Evolutionary conservation across 768 basidiomycete genomes (phyloP), one percentile per base, ranked within the genome.

Genomic region (Omphalotus guepiniiformis): DNA sequence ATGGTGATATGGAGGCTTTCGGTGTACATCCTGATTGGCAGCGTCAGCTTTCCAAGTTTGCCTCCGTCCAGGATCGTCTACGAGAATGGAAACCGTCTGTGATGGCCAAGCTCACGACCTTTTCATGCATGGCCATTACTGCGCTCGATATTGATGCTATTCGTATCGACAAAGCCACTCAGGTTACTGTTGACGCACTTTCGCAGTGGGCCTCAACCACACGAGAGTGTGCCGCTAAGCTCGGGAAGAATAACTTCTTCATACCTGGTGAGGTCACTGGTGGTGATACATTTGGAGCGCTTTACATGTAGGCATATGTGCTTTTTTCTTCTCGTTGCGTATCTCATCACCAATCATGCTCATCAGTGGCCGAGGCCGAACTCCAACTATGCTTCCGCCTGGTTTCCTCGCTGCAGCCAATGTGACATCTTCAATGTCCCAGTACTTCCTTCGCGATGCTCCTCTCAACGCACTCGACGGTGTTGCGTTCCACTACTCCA

Each of bases 1-100:
- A 88, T 55, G 93, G 93, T 53, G 93, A 95, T 67, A 91, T 92
- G 81, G 93, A 96, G 64, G 93, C 93, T 53, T 96, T 95, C 61
- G 93, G 93, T 84, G 93, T 96, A 25, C 88, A 91, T 67, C 46
- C 46, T 30, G 46, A 39, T 38, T 47, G 46, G 46, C 37, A 47
- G 28, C 46, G 46, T 22, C 46, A 47, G 37, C 26, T 47, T 3
- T 47, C 46, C 26, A 47, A 39, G n/a, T 39, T 28, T n/a, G 92
- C 93, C 29, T 94, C 93, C 48, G 93, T 95, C 3, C 93, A 96
- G 61, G 93, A 96, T 63, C 89, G 93, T 76, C 80, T 95, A 29
- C 79, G 93, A 37, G 93, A 96, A 71, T 96, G 93, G 93, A 78
- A 81, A 19, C 81, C 89, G 0, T 59, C 70, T 1, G 91, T 93